Evolutionary conservation across 441 rosid genomes (phyloP).

Genomic region (Adansonia gregorii): DNA sequence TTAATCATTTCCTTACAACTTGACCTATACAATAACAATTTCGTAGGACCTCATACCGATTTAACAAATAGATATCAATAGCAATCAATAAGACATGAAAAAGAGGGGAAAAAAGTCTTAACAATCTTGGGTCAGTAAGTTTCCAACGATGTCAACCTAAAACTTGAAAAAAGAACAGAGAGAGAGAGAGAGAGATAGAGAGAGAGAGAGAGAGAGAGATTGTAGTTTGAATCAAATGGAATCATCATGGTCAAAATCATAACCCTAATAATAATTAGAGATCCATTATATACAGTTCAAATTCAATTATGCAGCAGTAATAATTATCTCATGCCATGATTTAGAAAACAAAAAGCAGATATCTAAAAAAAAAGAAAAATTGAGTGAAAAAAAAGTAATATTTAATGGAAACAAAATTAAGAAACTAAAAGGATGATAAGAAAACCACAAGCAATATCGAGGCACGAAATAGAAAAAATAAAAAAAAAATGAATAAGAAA

Average conservation of each 20-base stretch:
- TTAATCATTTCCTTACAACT: not conserved
- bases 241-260: slow-evolving; percentile 8
- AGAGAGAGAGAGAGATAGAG: no score
- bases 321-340: not conserved
- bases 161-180: not conserved
- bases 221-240: not conserved
- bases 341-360: not conserved
- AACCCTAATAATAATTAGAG: not conserved
- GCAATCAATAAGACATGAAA: not conserved
- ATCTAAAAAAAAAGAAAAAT: not conserved
- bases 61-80: not conserved
- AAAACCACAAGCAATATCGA: not conserved
- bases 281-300: not conserved
- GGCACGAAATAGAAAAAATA: not conserved
- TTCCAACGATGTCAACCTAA: not conserved
- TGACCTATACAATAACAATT: not conserved
- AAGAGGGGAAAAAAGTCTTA: not conserved
- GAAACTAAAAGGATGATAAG: not conserved
- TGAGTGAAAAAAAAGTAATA: not conserved
- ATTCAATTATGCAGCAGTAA: not conserved
- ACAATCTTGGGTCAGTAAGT: not conserved
- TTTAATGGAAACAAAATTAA: not conserved
- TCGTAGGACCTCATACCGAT: not conserved
- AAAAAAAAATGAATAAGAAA: not conserved
- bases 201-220: no score